phyloP scores from a whole-genome alignment of 2,329 filamentous ascomycete genomes.

The Scedosporium minutisporum region DNA sequence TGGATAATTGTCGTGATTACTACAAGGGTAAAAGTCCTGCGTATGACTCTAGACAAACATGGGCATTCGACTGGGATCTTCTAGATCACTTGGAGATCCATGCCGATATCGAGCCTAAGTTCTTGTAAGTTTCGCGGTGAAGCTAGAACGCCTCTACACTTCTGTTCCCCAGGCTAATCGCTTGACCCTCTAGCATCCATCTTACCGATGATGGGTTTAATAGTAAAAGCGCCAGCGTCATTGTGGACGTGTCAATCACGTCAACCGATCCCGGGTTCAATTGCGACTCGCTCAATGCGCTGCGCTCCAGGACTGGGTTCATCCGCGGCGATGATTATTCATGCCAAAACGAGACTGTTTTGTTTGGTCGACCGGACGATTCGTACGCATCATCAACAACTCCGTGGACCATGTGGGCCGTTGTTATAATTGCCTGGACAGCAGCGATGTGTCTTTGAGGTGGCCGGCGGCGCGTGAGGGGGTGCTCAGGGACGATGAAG shows the following conservation, averaged over 20 bases:
- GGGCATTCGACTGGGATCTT: neutral
- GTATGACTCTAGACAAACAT: neutral
- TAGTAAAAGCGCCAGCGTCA: neutral
- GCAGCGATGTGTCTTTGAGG: neutral
- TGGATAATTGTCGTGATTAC: neutral
- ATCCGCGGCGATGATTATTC: neutral
- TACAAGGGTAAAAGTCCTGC: neutral
- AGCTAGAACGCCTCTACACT: neutral
- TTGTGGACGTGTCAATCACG: neutral
- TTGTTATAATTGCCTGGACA: neutral
- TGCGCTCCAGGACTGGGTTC: neutral
- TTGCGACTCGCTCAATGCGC: neutral
- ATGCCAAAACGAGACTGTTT: neutral
- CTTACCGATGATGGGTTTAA: neutral
- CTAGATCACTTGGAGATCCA: neutral
- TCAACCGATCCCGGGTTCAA: neutral
- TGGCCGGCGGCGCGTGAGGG: neutral
- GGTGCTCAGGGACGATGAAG: no score
- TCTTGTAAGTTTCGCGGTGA: neutral
- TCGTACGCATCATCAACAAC: neutral
- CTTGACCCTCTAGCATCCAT: neutral
- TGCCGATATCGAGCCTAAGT: neutral
- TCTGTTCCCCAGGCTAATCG: neutral
- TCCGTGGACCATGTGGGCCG: neutral
- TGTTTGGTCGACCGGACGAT: neutral